Base-by-base conservation (phyloP, 208 protist genomes). In the Crithidia acanthocephali region DNA sequence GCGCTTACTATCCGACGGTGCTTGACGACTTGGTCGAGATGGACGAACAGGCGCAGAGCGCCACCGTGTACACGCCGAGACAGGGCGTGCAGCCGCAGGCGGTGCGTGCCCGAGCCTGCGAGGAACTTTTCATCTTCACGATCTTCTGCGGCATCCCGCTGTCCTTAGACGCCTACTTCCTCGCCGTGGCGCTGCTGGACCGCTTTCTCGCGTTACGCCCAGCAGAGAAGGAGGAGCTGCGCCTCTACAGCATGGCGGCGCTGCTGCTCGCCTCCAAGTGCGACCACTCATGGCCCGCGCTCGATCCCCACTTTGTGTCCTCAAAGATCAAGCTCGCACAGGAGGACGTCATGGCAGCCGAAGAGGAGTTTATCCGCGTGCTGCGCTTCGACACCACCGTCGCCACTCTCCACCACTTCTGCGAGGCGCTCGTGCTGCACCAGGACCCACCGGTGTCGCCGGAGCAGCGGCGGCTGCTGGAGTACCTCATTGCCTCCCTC, bases 181-280 rank as follows among this genome's bases (percentile, higher is more conserved):
- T 97, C 28, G 84, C 84, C 9, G 67, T 83, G n/a, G 73, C 84
- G 0, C 72, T 97, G 25, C 55, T 94, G 1, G 92, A 97, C 72
- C 85, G 85, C 59, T 98, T 95, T 58, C 81, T 99, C 6, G 69
- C 69, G 8, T 52, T 88, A 23, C 71, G 79, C 30, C 23, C 44
- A 20, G 69, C 98, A 13, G 50, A 74, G 35, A 80, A 92, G 1
- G 81, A 80, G 20, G 50, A 72, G 11, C 37, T 94, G 30, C 74
- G 88, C 28, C 77, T 94, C 42, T 75, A 85, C 59, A 87, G 78
- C 50, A 95, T 98, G 42, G 92, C 97, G 3, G 79, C 94, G 8
- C 93, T 99, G 42, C 72, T 99, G 33, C 81, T 99, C 18, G 98
- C 99, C 20, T 93, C 95, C 37, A 99, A 99, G 90, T 98, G 95